phyloP scores from a whole-genome alignment of 495 filamentous ascomycete genomes.

The Neurospora sp. region DNA sequence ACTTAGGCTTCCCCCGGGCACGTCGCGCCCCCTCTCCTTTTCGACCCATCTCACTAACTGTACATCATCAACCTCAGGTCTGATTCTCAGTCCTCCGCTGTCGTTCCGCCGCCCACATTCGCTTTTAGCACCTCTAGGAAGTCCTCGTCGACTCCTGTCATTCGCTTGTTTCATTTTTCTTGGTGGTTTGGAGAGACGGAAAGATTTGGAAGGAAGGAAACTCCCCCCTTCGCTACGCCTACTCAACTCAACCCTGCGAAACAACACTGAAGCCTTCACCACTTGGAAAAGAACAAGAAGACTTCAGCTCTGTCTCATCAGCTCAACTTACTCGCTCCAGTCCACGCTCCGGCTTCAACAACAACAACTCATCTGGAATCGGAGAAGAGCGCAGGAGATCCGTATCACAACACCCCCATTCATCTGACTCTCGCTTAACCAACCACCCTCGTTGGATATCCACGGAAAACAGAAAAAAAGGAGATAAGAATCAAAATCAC shows the following conservation, averaged over 20 bases:
- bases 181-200: conserved; percentile 28
- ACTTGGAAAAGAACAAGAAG: neutral
- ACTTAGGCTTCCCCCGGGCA: conserved; percentile 22
- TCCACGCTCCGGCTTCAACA: neutral
- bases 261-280: neutral
- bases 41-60: conserved; percentile 16
- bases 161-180: conserved; percentile 44
- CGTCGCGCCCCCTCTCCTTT: conserved; percentile 12
- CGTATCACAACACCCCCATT: neutral
- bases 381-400: neutral
- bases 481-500: neutral
- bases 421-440: neutral
- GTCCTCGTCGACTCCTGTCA: conserved; percentile 57
- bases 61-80: conserved; percentile 18
- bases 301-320: neutral
- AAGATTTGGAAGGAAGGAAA: conserved; percentile 8
- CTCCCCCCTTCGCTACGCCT: neutral
- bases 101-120: conserved; percentile 35
- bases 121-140: conserved; percentile 44
- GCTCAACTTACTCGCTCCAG: neutral
- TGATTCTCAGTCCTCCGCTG: conserved; percentile 28
- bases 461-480: neutral
- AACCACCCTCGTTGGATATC: conserved; percentile 3
- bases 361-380: neutral
- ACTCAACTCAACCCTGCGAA: conserved; percentile 7